Base-by-base conservation (phyloP, 2,329 filamentous ascomycete species). In the Alternaria viburni region DNA sequence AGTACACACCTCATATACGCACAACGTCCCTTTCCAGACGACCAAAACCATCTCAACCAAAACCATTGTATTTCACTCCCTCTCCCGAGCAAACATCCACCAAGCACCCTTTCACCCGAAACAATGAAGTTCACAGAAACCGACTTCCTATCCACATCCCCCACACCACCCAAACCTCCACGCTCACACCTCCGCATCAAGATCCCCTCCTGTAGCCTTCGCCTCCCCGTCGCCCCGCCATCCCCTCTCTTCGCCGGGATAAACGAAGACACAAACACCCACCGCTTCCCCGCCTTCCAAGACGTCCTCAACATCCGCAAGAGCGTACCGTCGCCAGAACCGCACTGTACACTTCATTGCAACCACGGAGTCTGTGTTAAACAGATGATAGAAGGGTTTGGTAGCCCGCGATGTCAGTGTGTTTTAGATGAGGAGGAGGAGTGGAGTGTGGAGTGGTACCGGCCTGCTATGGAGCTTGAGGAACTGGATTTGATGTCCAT, bases 221-320 rank as follows among this genome's bases (percentile, higher is more conserved):
- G 13, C 5, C 28, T 59, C 3, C 45, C 59, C 6, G 10, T 57
- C 4, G 45, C 57, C 4, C 50, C 54, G 2, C 57, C 54, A n/a
- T 67, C 62, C 10, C 65, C 65, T 3, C n/a, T 46, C 7, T 61
- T 58, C 10, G 46, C 19, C n/a, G 41, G 57, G 1, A 61, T 61
- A n/a, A 56, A 59, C 21, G 25, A 47, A 23, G 21, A 56, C n/a
- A 61, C 58, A 32, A 51, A 57, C 44, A 59, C 23, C 3, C 50
- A 63, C 28, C 47, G 57, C 3, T 65, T 65, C 12, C 62, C 65
- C 5, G 3, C 12, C 5, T 61, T 61, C n/a, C 13, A 44, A 13
- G 17, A 57, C 49, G 25, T 19, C 21, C 3, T 23, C 15, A 30
- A 49, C 5, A 13, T 23, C 8, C 17, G n/a, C 9, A 9, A 23